These are phyloP conservation scores for Aspergillus amoenus DNA, from an alignment of 2,329 filamentous ascomycete species.

Conservation along the genomic window DNA sequence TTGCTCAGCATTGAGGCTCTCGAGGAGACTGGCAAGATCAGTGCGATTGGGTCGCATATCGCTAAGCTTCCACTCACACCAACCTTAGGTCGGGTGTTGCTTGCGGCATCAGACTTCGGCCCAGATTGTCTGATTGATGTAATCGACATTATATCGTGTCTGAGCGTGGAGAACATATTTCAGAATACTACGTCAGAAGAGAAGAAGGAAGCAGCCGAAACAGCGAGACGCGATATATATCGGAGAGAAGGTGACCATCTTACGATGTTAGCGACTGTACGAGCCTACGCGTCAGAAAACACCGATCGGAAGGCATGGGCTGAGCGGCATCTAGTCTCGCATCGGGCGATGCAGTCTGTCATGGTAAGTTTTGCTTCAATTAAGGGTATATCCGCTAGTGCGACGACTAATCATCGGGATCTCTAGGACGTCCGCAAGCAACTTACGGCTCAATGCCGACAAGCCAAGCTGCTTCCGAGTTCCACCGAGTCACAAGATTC, in stretches of 20 bases:
- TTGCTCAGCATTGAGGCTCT: conserved; percentile 78
- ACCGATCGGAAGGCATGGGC: conserved; percentile 62
- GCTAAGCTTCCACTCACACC: conserved; percentile 81
- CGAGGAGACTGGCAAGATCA: conserved; percentile 70
- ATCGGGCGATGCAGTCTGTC: conserved; percentile 64
- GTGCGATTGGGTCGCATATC: conserved; percentile 70
- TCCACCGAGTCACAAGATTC: conserved; percentile 19
- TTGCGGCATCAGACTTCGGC: conserved; percentile 71
- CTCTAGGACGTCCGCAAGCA: conserved; percentile 60
- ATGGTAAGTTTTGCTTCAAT: conserved; percentile 44
- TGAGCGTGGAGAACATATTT: conserved; percentile 66
- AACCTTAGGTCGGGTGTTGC: conserved; percentile 74
- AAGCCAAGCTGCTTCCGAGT: conserved; percentile 44
- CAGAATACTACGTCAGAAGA: conserved; percentile 60
- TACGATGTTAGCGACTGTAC: conserved; percentile 61
- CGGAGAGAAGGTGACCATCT: conserved; percentile 64
- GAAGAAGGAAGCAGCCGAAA: conserved; percentile 58
- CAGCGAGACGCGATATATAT: conserved; percentile 56
- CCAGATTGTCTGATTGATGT: conserved; percentile 74
- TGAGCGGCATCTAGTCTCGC: conserved; percentile 58
- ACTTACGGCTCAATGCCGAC: conserved; percentile 55
- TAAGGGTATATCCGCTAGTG: neutral
- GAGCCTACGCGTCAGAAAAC: conserved; percentile 58
- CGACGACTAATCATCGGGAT: conserved; percentile 3
- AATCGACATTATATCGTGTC: conserved; percentile 75